phyloP scores from a whole-genome alignment of 805 yeast species.

The Ogataea zsoltii region DNA sequence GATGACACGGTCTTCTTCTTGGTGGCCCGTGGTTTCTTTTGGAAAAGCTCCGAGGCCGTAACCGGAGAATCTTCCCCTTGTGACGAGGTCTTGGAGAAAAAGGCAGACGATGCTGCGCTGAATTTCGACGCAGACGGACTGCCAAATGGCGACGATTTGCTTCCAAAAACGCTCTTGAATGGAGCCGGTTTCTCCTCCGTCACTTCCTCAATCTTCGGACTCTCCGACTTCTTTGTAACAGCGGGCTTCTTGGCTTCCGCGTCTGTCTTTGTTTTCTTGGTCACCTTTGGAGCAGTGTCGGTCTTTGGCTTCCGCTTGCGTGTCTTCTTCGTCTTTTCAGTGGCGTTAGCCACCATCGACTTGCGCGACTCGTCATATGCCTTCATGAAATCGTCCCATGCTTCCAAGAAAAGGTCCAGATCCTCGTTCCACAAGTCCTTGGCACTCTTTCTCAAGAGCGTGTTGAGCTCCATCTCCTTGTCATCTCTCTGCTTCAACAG shows the following conservation, averaged over 20 bases:
- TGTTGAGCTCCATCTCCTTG: conserved; percentile 69
- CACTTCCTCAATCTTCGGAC: conserved; percentile 4
- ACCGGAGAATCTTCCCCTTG: conserved; percentile 8
- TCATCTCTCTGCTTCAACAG: conserved; percentile 70
- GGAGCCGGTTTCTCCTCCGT: conserved; percentile 15
- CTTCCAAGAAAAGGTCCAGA: conserved; percentile 66
- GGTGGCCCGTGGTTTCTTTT: conserved; percentile 10
- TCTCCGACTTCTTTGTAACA: conserved; percentile 16
- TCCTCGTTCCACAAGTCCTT: conserved; percentile 89
- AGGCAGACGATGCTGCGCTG: conserved; percentile 24
- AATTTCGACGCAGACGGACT: conserved; percentile 21
- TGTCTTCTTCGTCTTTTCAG: conserved; percentile 41
- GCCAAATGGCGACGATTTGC: conserved; percentile 10
- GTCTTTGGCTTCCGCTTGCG: conserved; percentile 33
- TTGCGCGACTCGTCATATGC: conserved; percentile 64
- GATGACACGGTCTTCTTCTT: conserved; percentile 1
- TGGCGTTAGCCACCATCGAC: conserved; percentile 45
- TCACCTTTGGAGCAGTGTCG: background rate
- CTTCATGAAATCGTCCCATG: conserved; percentile 67
- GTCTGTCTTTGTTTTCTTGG: conserved; percentile 2
- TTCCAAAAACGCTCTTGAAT: conserved; percentile 39
- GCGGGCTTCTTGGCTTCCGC: conserved; percentile 6
- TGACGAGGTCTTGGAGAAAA: conserved; percentile 5
- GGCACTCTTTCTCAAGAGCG: conserved; percentile 65
- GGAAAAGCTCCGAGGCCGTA: conserved; percentile 21